Conservation (phyloP, 352 stramenopile species). For the Phytopythium oedochilum region DNA sequence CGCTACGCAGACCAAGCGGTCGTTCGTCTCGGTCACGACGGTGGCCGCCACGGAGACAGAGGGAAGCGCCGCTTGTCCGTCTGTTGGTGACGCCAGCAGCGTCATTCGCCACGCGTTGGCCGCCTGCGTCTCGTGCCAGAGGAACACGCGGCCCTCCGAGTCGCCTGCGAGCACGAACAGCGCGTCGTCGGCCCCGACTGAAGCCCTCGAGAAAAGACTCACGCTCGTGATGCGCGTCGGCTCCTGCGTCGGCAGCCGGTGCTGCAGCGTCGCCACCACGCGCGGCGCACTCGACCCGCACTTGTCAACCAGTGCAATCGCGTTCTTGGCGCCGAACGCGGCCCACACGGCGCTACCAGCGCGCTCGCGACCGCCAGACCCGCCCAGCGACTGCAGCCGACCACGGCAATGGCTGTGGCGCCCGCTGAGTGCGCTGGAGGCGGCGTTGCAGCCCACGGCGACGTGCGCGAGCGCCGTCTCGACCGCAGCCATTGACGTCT, state of each 20-base stretch:
- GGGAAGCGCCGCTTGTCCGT: constrained; percentile 8
- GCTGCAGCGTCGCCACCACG: constrained; percentile 41
- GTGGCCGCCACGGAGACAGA: constrained; percentile 34
- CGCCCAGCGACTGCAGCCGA: not conserved
- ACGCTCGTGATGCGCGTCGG: constrained; percentile 44
- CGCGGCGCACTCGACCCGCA: constrained; percentile 11
- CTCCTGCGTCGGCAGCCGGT: constrained; percentile 19
- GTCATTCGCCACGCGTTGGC: constrained; percentile 13
- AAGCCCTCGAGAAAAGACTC: constrained; percentile 13
- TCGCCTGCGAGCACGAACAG: constrained; percentile 49
- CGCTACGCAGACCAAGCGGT: constrained; percentile 29
- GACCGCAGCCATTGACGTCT: not conserved
- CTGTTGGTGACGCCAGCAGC: constrained; percentile 4
- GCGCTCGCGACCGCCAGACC: not conserved
- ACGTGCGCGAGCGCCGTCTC: constrained; percentile 39
- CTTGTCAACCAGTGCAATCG: constrained; percentile 32
- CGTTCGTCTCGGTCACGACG: constrained; percentile 18
- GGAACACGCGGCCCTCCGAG: constrained; percentile 53
- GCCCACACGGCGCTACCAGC: not conserved
- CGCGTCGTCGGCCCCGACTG: not conserved
- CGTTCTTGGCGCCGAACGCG: constrained; percentile 46
- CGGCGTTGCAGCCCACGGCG: constrained; percentile 43
- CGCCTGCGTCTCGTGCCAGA: constrained; percentile 22
- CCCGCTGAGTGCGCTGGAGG: constrained; percentile 40
- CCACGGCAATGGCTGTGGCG: not conserved